A percentile compares a stretch with the other conserved stretches of the same genome.
Evolutionary conservation across 1,139 yeast genomes (phyloP).

Genomic region (Pichia sp.): DNA sequence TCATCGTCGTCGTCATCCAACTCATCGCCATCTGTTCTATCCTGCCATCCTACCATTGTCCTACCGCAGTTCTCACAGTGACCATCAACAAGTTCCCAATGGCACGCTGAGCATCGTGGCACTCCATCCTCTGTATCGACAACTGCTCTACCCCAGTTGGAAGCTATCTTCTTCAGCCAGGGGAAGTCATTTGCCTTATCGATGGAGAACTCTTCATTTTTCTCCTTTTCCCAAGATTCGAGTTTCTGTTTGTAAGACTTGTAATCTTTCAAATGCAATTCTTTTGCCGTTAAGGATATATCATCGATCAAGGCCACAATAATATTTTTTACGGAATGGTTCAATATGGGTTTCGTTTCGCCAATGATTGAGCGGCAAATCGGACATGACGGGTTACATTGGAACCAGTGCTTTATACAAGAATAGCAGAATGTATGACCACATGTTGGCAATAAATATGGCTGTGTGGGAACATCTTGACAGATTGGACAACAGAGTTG

Average conservation of each 20-base stretch:
- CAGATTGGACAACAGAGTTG: constrained; percentile 20
- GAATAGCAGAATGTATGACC: constrained; percentile 84
- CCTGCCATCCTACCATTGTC: constrained; percentile 20
- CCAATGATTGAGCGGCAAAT: constrained; percentile 43
- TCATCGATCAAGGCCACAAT: constrained; percentile 12
- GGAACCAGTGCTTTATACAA: constrained; percentile 69
- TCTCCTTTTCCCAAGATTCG: constrained; percentile 12
- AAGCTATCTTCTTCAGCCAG: constrained; percentile 21
- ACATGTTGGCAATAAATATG: constrained; percentile 55
- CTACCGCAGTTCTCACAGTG: constrained; percentile 26
- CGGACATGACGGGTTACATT: constrained; percentile 58
- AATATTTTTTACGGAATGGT: constrained; percentile 15
- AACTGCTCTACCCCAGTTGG: constrained; percentile 43
- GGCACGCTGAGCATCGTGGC: constrained; percentile 72
- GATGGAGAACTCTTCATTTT: constrained; percentile 14
- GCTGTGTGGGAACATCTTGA: constrained; percentile 20
- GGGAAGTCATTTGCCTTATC: constrained; percentile 18
- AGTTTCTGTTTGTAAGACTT: neutral
- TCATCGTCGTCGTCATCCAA: constrained; percentile 15
- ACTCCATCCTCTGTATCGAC: constrained; percentile 72
- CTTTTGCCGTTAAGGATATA: constrained; percentile 1
- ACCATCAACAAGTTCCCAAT: constrained; percentile 56
- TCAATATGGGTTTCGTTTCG: constrained; percentile 16
- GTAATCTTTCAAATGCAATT: neutral
- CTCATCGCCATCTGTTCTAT: constrained; percentile 18